A percentile compares a stretch with the other conserved stretches of the same genome.
phyloP scores from a whole-genome alignment of 2,329 filamentous ascomycete species.

The Zasmidium angulare region DNA sequence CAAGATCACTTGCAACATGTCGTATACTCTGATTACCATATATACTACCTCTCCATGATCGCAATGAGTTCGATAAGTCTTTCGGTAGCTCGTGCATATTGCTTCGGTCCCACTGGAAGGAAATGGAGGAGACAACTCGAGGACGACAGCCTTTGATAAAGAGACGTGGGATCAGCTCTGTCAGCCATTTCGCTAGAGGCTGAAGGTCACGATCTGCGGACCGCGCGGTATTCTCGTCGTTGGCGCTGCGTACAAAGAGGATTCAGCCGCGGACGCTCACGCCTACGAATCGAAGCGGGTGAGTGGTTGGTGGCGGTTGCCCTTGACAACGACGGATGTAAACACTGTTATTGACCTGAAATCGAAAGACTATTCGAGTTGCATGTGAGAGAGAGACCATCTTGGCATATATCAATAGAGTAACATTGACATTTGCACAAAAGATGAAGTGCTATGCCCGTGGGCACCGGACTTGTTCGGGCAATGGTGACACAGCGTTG shows the following conservation, averaged over 20 bases:
- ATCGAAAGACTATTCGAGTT: neutral
- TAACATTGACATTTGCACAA: no score
- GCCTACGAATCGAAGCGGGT: neutral
- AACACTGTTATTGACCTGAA: neutral
- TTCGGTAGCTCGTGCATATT: constrained; percentile 35
- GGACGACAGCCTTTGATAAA: neutral
- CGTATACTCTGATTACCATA: constrained; percentile 14
- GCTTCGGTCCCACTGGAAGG: neutral
- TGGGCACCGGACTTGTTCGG: no score
- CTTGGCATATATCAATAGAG: no score
- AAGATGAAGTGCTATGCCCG: no score
- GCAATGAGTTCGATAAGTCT: constrained; percentile 29
- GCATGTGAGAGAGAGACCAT: neutral
- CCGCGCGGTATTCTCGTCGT: neutral
- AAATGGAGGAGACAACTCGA: neutral
- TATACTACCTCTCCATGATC: constrained; percentile 31
- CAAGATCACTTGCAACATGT: constrained; percentile 13
- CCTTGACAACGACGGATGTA: neutral
- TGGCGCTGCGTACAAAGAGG: neutral
- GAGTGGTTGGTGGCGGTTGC: neutral
- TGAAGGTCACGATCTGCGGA: neutral
- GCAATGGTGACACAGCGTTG: no score
- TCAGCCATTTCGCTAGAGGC: neutral
- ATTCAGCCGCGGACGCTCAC: constrained; percentile 5
- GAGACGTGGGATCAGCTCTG: neutral